A percentile compares a stretch with the other conserved stretches of the same genome.
Conservation (phyloP, 805 yeast genomes). For the Candida mattraensis region DNA sequence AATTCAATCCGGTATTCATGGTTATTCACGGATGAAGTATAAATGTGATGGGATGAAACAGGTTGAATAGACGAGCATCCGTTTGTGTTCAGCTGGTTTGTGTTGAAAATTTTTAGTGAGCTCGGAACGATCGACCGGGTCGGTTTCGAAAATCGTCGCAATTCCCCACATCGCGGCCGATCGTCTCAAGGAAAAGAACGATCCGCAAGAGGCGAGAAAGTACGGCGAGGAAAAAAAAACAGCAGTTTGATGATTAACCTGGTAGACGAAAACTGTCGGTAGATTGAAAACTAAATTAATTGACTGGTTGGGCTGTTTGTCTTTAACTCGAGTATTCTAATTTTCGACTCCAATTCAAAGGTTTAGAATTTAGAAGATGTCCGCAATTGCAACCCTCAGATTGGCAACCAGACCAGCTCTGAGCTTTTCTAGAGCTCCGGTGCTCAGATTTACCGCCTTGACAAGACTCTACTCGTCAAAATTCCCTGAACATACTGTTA, state of each 20-base stretch:
- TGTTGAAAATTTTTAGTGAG: background rate
- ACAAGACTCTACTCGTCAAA: slow-evolving; percentile 30
- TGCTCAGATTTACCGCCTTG: slow-evolving; percentile 13
- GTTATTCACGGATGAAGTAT: slow-evolving; percentile 1
- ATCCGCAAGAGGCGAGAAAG: slow-evolving; percentile 15
- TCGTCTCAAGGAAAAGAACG: slow-evolving; percentile 24
- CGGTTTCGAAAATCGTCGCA: too few species aligned
- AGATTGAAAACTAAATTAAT: too few species aligned
- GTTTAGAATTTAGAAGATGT: slow-evolving; percentile 31
- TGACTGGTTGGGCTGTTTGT: background rate
- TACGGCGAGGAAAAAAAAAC: slow-evolving; percentile 14
- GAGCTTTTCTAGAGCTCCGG: slow-evolving; percentile 17
- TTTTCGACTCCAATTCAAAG: background rate
- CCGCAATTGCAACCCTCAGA: slow-evolving; percentile 35
- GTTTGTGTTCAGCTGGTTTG: background rate
- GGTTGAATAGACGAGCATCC: slow-evolving; percentile 1
- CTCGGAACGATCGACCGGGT: too few species aligned
- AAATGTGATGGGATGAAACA: slow-evolving; percentile 2
- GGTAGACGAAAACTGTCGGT: slow-evolving; percentile 6
- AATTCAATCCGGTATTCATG: slow-evolving; percentile 38
- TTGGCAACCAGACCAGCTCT: slow-evolving; percentile 30
- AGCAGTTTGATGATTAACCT: slow-evolving; percentile 14
- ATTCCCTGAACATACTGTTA: slow-evolving; percentile 65
- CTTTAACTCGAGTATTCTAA: background rate
- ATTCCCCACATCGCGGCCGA: slow-evolving; percentile 5